Evolutionary conservation across 495 filamentous ascomycete genomes (phyloP).

Genomic region (Daldinia grandis): DNA sequence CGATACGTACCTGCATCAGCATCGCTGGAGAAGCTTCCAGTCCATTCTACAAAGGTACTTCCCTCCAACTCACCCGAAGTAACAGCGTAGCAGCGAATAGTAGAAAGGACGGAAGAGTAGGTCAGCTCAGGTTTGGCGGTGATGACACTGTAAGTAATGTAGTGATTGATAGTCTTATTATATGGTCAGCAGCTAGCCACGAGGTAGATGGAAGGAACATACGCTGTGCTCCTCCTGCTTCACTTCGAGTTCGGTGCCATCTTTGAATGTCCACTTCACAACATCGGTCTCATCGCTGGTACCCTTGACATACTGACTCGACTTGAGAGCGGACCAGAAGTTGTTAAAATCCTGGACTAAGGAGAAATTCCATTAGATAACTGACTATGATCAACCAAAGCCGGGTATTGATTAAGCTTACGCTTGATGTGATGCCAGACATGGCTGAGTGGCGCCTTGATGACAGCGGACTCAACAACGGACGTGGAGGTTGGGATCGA

Average conservation of each 20-base stretch:
- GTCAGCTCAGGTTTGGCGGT: conserved; percentile 63
- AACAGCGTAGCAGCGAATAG: conserved; percentile 66
- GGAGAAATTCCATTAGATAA: conserved; percentile 8
- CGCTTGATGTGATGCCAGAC: conserved; percentile 76
- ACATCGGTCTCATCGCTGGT: conserved; percentile 67
- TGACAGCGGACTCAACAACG: conserved; percentile 70
- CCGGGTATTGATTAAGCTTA: conserved; percentile 14
- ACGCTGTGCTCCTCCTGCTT: conserved; percentile 78
- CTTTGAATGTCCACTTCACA: conserved; percentile 70
- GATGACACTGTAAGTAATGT: conserved; percentile 75
- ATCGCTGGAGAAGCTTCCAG: conserved; percentile 70
- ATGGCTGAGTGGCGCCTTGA: conserved; percentile 65
- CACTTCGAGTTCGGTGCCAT: conserved; percentile 69
- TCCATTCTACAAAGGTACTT: conserved; percentile 70
- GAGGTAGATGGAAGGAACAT: conserved; percentile 30
- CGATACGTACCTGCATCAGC: conserved; percentile 67
- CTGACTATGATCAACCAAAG: neutral
- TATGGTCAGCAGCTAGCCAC: neutral
- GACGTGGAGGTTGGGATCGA: conserved; percentile 70
- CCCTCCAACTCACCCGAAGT: conserved; percentile 67
- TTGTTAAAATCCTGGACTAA: conserved; percentile 62
- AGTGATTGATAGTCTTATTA: conserved; percentile 69
- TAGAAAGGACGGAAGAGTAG: conserved; percentile 69
- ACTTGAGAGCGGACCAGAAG: conserved; percentile 66
- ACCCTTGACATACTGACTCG: conserved; percentile 66